phyloP scores from a whole-genome alignment of 176 grass and related monocot species.

The Oryza brachyantha region DNA sequence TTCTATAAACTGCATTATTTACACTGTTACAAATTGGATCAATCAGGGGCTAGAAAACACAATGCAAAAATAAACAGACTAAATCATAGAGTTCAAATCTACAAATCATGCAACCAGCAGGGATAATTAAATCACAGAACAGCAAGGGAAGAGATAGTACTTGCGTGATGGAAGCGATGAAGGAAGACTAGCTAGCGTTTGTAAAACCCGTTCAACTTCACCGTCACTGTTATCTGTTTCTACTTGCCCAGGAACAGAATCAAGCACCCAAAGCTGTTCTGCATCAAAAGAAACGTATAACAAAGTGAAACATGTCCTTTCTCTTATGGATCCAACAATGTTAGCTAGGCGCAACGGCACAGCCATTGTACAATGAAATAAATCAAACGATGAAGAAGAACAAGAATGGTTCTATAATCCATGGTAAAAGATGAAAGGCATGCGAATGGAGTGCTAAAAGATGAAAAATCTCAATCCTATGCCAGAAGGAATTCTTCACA shows the following conservation, averaged over 20 bases:
- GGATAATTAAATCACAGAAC: neutral
- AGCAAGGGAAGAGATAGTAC: conserved; percentile 39
- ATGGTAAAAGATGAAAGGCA: too few relatives aligned
- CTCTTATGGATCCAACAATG: neutral
- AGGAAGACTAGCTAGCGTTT: conserved; percentile 67
- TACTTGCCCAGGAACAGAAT: conserved; percentile 88
- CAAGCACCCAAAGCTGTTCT: conserved; percentile 98
- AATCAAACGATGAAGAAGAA: neutral
- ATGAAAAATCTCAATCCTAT: too few relatives aligned
- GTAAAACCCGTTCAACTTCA: conserved; percentile 85
- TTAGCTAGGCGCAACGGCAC: neutral
- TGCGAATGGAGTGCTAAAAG: too few relatives aligned
- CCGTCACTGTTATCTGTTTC: conserved; percentile 61
- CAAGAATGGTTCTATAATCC: neutral
- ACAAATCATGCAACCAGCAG: neutral
- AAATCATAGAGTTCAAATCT: neutral
- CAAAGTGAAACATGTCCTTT: neutral
- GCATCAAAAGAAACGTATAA: conserved; percentile 41
- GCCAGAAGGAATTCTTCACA: conserved; percentile 12
- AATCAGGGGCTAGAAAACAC: neutral
- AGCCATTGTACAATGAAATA: neutral
- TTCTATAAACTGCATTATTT: neutral
- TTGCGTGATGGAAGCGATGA: conserved; percentile 69
- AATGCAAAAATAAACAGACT: neutral
- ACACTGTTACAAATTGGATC: neutral